phyloP scores from a whole-genome alignment of 257 asterid genomes.

The Solanum pinnatisectum region DNA sequence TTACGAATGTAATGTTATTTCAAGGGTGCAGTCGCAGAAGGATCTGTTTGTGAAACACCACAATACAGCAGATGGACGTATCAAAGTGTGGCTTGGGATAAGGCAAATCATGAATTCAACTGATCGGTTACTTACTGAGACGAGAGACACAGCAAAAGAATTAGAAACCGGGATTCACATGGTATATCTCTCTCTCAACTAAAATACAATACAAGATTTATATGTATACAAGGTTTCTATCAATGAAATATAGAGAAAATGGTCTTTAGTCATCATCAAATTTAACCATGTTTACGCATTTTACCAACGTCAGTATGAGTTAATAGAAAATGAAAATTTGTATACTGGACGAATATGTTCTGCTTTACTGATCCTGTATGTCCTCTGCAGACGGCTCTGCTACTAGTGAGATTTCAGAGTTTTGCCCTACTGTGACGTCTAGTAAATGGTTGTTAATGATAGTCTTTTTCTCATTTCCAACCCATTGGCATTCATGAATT shows the following conservation, averaged over 20 bases:
- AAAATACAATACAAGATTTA: background rate
- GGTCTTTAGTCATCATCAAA: background rate
- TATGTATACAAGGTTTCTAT: background rate
- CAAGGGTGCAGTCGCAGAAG: conserved; percentile 49
- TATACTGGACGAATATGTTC: background rate
- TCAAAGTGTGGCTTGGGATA: conserved; percentile 74
- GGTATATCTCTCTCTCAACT: conserved; percentile 22
- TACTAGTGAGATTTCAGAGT: background rate
- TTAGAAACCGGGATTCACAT: conserved; percentile 72
- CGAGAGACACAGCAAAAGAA: conserved; percentile 64
- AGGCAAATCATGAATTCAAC: conserved; percentile 78
- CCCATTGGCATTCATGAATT: background rate
- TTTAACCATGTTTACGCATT: background rate
- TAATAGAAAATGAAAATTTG: background rate
- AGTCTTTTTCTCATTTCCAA: background rate
- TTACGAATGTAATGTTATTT: background rate
- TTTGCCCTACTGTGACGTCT: background rate
- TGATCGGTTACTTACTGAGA: conserved; percentile 44
- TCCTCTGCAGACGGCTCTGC: background rate
- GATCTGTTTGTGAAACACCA: conserved; percentile 53
- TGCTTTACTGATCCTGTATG: background rate
- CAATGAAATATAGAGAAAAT: background rate
- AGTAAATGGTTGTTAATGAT: background rate
- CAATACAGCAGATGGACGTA: conserved; percentile 63
- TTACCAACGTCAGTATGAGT: background rate